Base-by-base conservation (phyloP, 2,329 filamentous ascomycete genomes). In the Paracoccidioides lutzii region DNA sequence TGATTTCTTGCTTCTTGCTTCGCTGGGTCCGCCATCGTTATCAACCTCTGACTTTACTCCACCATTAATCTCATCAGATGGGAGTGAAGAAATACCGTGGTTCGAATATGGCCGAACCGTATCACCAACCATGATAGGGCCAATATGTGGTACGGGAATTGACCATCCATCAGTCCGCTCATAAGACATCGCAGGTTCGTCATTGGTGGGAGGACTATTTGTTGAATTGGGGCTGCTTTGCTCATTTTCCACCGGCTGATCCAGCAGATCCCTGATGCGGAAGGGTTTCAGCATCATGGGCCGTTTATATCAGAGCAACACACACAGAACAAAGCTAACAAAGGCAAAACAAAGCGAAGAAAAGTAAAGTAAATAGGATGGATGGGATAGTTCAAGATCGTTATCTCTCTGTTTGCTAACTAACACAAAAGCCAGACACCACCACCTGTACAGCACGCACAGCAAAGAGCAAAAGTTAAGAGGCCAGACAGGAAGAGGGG, bases 201-300 rank as follows among this genome's bases (percentile, higher is more conserved):
- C 45, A 37, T 37, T 32, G n/a, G 22, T 8, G 7, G 32, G 33
- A 10, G 46, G 15, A 9, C 32, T 2, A 22, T 6, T 30, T 6
- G 22, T 9, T 3, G 46, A 38, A 14, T 28, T n/a, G 41, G 37
- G 7, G 14, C 38, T 42, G 49, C 38, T 3, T 30, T 42, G 46
- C 37, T n/a, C 46, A 49, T 52, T 30, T 32, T 42, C 35, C 22
- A 30, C n/a, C 37, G n/a, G 38, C 6, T 30, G 42, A 41, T 45
- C 22, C 12, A 51, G 64, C 46, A 73, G 65, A 59, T 70, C 66
- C 59, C 64, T 69, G 58, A 74, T 70, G 56, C 67, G 66, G 55
- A 74, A 74, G 22, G 70, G 71, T 53, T 71, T 70, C 61, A 73
- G 62, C 70, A 72, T 73, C 33, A 52, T 59, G 54, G 28, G 33